Evolutionary conservation across 1,284 basidiomycete genomes (phyloP), one percentile per base, ranked within the genome.

Genomic region (Microbotryomycetes sp.): DNA sequence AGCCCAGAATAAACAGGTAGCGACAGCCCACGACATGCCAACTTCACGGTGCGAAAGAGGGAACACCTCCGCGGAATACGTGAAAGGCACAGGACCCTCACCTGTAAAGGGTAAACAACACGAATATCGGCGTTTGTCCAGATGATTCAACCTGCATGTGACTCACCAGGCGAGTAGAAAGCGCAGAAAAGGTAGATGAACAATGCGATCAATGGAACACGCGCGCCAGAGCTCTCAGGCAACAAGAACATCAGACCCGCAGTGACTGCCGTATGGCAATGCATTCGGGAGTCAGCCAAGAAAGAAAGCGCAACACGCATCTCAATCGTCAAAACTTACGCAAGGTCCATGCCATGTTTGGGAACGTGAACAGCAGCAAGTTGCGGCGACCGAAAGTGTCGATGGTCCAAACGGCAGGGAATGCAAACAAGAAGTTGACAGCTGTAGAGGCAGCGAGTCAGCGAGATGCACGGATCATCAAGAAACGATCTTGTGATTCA

Each of bases 31-130:
- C 36, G 68, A 50, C 78, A 79, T 79, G 14, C 78, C 79, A 58
- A 78, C 73, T 65, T 81, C 79, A 54, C 80, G 74, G 48, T 78
- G 75, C 29, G 75, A 76, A 12, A 80, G 72, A 9, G 79, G 79
- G 74, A 79, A 80, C 5, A 77, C 78, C 65, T 79, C 78, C 47
- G 79, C 79, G 3, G 74, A 75, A 70, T 81, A 81, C 0, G 75
- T 75, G 54, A 77, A 76, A 0, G 77, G 77, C 3, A 78, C 88
- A 6, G 89, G 89, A 0, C 88, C 88, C 75, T 87, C 86, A n/a
- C n/a, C n/a, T n/a, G n/a, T n/a, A n/a, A n/a, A n/a, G n/a, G n/a
- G n/a, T n/a, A n/a, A n/a, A n/a, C n/a, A n/a, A n/a, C n/a, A n/a
- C n/a, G n/a, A n/a, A n/a, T n/a, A n/a, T n/a, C n/a, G n/a, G n/a